These are phyloP conservation scores for Ogataea polymorpha DNA, from an alignment of 805 yeast species.

Conservation along the genomic window DNA sequence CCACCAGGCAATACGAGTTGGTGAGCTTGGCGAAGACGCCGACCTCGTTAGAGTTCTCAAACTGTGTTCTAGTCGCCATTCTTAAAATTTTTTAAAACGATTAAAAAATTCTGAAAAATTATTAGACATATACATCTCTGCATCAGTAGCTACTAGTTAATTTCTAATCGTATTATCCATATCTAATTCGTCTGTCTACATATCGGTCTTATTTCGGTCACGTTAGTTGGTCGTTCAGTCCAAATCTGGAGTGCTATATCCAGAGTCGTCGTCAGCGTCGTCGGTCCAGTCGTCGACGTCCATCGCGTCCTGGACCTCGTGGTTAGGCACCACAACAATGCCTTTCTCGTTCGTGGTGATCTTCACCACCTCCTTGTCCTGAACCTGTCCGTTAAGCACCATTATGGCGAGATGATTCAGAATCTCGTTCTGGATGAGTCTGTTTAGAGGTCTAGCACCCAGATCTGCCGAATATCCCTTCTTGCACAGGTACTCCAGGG, in stretches of 20 bases:
- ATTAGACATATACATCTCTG: not conserved
- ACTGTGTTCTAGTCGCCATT: constrained; percentile 74
- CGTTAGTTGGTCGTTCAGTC: constrained; percentile 17
- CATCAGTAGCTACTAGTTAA: not conserved
- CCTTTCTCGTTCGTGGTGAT: constrained; percentile 61
- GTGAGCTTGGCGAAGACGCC: constrained; percentile 95
- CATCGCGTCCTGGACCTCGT: constrained; percentile 56
- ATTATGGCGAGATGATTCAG: constrained; percentile 88
- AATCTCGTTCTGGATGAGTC: constrained; percentile 85
- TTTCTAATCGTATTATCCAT: not conserved
- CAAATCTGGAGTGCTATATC: constrained; percentile 28
- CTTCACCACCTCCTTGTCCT: constrained; percentile 81
- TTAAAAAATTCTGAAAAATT: no score
- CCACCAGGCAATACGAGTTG: constrained; percentile 92
- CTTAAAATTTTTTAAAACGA: not conserved
- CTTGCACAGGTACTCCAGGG: constrained; percentile 76
- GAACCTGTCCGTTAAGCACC: constrained; percentile 79
- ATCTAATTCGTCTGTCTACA: no score
- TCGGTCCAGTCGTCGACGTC: constrained; percentile 61
- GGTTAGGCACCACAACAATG: constrained; percentile 82
- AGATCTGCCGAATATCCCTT: constrained; percentile 89
- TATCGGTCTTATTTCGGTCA: not conserved
- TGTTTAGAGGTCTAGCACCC: constrained; percentile 95
- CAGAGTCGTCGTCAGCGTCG: constrained; percentile 57
- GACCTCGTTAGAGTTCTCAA: constrained; percentile 84